A percentile compares a stretch with the other conserved stretches of the same genome.
These are phyloP conservation scores for Ambrosiella beaveri DNA, from an alignment of 2,329 filamentous ascomycete species.

Conservation along the genomic window DNA sequence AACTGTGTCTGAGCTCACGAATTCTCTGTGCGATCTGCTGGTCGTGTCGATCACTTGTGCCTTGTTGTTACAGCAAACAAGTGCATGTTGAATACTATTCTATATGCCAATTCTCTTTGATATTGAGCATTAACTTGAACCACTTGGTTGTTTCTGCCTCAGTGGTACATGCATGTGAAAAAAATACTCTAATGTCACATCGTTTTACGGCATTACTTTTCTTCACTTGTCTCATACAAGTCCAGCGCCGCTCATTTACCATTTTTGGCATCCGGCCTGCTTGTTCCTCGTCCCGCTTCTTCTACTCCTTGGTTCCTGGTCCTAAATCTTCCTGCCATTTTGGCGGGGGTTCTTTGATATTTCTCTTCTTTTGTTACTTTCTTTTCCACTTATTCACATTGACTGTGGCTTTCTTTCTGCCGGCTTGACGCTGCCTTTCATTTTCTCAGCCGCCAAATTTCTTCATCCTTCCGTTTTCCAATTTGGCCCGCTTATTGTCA, in stretches of 20 bases:
- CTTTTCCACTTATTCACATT: not conserved
- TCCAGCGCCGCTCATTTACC: not conserved
- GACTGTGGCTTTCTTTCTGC: not conserved
- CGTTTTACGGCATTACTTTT: too few relatives aligned
- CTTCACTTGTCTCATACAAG: too few relatives aligned
- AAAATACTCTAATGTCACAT: too few relatives aligned
- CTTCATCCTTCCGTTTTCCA: not conserved
- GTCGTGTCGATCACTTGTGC: slow-evolving; percentile 1
- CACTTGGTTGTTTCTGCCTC: too few relatives aligned
- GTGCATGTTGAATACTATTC: not conserved
- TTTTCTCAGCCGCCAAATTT: not conserved
- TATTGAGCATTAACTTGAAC: not conserved
- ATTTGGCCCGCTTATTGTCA: not conserved
- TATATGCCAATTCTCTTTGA: not conserved
- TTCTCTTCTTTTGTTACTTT: not conserved
- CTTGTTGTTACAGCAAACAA: not conserved
- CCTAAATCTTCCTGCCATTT: not conserved
- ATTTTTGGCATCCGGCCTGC: not conserved
- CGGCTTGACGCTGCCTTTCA: not conserved
- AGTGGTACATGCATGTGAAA: too few relatives aligned
- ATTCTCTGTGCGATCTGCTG: slow-evolving; percentile 3
- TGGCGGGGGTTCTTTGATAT: not conserved
- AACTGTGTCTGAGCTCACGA: not conserved
- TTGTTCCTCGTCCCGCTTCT: not conserved
- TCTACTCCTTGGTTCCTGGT: not conserved